Evolutionary conservation across 139 green algal species (phyloP).

Genomic region (Chlamydomonas sphaeroides): DNA sequence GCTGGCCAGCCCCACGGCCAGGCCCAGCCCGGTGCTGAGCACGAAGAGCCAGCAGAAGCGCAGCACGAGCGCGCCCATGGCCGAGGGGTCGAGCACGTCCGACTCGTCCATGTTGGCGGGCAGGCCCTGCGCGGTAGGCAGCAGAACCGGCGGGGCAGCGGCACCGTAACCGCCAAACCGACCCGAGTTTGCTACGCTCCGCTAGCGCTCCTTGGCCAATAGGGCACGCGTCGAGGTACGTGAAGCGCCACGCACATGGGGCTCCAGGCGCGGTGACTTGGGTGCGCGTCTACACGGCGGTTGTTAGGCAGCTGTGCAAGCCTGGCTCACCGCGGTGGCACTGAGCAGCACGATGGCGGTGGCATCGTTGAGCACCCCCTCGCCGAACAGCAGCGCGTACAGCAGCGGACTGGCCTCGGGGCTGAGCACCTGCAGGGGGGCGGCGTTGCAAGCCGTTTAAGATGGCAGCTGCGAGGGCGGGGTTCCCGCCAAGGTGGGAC

Average conservation of each 20-base stretch:
- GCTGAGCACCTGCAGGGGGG: slow-evolving; percentile 21
- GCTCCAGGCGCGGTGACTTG: no score
- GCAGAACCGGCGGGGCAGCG: neutral
- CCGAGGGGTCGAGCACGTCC: neutral
- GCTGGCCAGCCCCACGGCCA: slow-evolving; percentile 24
- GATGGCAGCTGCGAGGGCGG: no score
- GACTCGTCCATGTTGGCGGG: neutral
- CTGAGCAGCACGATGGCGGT: slow-evolving; percentile 82
- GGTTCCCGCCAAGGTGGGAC: no score
- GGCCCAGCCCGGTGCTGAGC: slow-evolving; percentile 19
- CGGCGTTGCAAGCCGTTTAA: no score
- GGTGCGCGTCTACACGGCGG: no score
- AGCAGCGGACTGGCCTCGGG: slow-evolving; percentile 62
- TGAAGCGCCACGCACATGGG: no score
- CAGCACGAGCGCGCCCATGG: neutral
- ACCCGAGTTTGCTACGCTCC: no score
- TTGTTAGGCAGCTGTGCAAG: no score
- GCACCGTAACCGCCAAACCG: neutral
- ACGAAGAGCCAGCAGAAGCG: slow-evolving; percentile 23
- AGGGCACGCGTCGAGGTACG: no score
- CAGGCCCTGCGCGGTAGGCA: neutral
- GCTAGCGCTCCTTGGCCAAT: no score
- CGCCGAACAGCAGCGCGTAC: slow-evolving; percentile 87
- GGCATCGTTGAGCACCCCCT: slow-evolving; percentile 90
- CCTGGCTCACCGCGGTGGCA: neutral